phyloP scores from a whole-genome alignment of 495 filamentous ascomycete species.

The Podospora fimiseda region DNA sequence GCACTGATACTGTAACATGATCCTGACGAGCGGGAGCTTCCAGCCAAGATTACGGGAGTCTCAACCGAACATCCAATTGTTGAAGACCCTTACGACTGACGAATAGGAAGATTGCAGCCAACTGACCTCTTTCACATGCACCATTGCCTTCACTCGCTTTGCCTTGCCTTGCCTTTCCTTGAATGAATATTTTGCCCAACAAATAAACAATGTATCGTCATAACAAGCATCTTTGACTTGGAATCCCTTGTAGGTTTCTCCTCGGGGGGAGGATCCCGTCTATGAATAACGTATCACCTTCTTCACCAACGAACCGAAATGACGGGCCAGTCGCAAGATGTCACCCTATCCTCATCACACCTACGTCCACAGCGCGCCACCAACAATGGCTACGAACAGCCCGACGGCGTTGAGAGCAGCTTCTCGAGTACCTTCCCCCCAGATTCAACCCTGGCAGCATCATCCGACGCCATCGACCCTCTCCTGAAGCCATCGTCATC shows the following conservation, averaged over 20 bases:
- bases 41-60: not conserved
- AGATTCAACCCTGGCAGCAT: not conserved
- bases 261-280: not conserved
- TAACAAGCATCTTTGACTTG: not conserved
- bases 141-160: too few species aligned
- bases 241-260: not conserved
- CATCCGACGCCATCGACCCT: constrained; percentile 14
- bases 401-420: not conserved
- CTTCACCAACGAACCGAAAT: not conserved
- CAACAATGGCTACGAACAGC: not conserved
- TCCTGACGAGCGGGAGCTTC: too few species aligned
- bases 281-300: too few species aligned
- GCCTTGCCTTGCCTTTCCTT: too few species aligned
- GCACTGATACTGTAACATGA: constrained; percentile 1
- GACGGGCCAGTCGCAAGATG: not conserved
- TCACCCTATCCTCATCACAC: not conserved
- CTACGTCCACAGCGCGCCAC: not conserved
- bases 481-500: constrained; percentile 14
- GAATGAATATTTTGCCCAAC: not conserved
- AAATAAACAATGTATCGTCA: not conserved
- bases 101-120: constrained; percentile 3
- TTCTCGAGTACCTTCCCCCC: not conserved
- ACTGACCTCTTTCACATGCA: constrained; percentile 7
- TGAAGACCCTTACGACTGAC: not conserved
- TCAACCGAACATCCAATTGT: not conserved